These are phyloP conservation scores for Cutaneotrichosporon curvatum DNA, from an alignment of 1,284 basidiomycete species.

Conservation along the genomic window DNA sequence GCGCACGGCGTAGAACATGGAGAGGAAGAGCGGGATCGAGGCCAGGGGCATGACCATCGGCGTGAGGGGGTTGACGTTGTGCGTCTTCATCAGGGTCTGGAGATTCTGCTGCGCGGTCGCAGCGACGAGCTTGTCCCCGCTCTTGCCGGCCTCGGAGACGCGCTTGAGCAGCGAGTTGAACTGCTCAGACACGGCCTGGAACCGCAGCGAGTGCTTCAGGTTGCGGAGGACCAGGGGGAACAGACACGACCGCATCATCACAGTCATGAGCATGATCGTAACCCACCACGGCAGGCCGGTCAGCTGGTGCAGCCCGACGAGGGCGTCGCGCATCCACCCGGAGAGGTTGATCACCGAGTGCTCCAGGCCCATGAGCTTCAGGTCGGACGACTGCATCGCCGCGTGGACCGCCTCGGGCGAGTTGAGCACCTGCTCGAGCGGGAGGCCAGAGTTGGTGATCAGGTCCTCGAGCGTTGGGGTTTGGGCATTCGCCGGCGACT, in stretches of 20 bases:
- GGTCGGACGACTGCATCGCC: slow-evolving; percentile 64
- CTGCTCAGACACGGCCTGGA: slow-evolving; percentile 60
- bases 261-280: slow-evolving; percentile 65
- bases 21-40: slow-evolving; percentile 73
- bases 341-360: slow-evolving; percentile 53
- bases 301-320: slow-evolving; percentile 67
- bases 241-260: slow-evolving; percentile 61
- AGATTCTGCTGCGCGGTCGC: slow-evolving; percentile 56
- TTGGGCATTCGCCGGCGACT: slow-evolving; percentile 28
- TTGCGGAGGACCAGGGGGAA: slow-evolving; percentile 64
- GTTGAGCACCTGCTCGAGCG: slow-evolving; percentile 38
- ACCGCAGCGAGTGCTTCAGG: slow-evolving; percentile 61
- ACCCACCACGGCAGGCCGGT: slow-evolving; percentile 80
- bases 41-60: slow-evolving; percentile 58
- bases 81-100: slow-evolving; percentile 59
- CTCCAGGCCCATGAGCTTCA: slow-evolving; percentile 66
- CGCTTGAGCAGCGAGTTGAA: slow-evolving; percentile 56
- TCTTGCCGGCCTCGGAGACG: slow-evolving; percentile 48
- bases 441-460: slow-evolving; percentile 33
- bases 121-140: slow-evolving; percentile 54
- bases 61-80: slow-evolving; percentile 60
- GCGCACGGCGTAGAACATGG: slow-evolving; percentile 78
- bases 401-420: slow-evolving; percentile 44
- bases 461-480: slow-evolving; percentile 40
- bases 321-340: slow-evolving; percentile 57